Evolutionary conservation across 2,329 filamentous ascomycete species (phyloP), one percentile per base, ranked within the genome.

Genomic region (Stagonosporopsis cucurbitacearum): DNA sequence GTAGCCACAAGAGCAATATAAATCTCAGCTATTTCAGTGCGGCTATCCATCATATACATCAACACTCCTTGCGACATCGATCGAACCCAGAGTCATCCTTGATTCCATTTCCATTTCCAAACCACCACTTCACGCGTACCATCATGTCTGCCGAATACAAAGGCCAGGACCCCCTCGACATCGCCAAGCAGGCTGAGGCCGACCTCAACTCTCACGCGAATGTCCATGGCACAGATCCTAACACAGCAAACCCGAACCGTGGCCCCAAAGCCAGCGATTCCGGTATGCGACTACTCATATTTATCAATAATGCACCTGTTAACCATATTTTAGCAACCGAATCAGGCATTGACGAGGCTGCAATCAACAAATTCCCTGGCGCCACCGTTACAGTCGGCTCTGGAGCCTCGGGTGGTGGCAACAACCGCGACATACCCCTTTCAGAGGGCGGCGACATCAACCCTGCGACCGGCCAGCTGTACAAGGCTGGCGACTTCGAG

Each of bases 161-260:
- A 55, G 71, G 70, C 62, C 68, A 76, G 50, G 71, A 80, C 65
- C 78, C 76, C 47, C 64, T 77, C 62, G 68, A 73, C 25, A 68
- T 81, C 64, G 79, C 81, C 49, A 69, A 78, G 63, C 71, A 82
- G 60, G 80, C 80, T 11, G 80, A 82, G 74, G 70, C 70, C 17
- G 79, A 83, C 52, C 73, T 82, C 49, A 80, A 81, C 69, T 77
- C 77, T 8, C 61, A 77, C 30, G 54, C 64, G 13, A 75, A 76
- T 9, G 79, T 78, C 59, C 63, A 72, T 26, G 77, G 78, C 41
- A 62, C 75, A 35, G 53, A 54, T 13, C 62, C 66, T 22, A 75
- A 45, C 33, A 50, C 44, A 25, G 37, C 55, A 20, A 48, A 51
- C 30, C 20, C 43, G 7, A 56, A 56, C 13, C 48, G 33, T 9